phyloP scores from a whole-genome alignment of 352 stramenopile species.

The Phytophthora cajani region DNA sequence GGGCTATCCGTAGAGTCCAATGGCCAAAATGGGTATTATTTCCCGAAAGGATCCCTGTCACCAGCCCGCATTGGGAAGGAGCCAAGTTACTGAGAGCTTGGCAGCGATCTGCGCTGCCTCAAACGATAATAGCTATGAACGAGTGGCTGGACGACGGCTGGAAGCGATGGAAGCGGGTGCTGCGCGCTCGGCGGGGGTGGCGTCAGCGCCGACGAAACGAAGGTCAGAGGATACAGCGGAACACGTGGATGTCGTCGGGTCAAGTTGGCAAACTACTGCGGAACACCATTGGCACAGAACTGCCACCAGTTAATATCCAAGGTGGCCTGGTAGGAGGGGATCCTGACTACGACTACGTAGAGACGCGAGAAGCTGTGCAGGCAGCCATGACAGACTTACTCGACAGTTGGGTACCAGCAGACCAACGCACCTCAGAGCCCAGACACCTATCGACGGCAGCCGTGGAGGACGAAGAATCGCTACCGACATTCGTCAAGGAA shows the following conservation, averaged over 20 bases:
- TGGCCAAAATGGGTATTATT: slow-evolving; percentile 4
- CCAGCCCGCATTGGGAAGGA: background rate
- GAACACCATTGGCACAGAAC: background rate
- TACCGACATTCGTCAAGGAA: too few species aligned
- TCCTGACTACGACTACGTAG: too few species aligned
- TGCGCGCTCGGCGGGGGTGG: background rate
- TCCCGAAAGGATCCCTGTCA: background rate
- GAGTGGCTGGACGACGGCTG: too few species aligned
- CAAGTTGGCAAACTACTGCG: background rate
- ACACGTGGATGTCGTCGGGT: background rate
- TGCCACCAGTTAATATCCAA: background rate
- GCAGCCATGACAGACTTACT: too few species aligned
- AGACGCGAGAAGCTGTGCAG: too few species aligned
- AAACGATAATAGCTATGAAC: too few species aligned
- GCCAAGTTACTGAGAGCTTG: background rate
- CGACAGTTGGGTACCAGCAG: too few species aligned
- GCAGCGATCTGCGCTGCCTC: background rate
- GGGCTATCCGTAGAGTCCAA: background rate
- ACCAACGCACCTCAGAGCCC: too few species aligned
- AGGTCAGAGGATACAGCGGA: background rate
- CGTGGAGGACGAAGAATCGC: too few species aligned
- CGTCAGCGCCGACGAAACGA: background rate
- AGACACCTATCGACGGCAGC: too few species aligned
- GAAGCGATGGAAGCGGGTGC: too few species aligned
- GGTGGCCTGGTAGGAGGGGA: background rate